phyloP scores from a whole-genome alignment of 2,329 filamentous ascomycete species.

The Fusarium penzigii region DNA sequence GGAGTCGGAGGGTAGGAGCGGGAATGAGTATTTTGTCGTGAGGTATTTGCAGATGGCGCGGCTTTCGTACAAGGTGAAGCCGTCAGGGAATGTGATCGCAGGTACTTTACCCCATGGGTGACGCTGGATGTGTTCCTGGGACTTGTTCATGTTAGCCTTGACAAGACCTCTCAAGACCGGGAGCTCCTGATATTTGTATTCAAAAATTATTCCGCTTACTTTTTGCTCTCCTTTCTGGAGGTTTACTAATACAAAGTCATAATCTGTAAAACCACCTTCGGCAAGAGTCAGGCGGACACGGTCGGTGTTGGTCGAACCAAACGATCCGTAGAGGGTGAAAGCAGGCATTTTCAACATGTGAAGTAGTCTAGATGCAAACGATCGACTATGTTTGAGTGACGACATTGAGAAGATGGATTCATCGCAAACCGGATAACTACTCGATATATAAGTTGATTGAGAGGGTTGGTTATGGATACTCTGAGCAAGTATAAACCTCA shows the following conservation, averaged over 20 bases:
- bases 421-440: constrained; percentile 1
- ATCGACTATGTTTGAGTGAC: constrained; percentile 27
- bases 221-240: constrained; percentile 44
- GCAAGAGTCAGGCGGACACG: constrained; percentile 45
- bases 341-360: constrained; percentile 40
- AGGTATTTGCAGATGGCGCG: constrained; percentile 50
- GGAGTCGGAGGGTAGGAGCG: constrained; percentile 40
- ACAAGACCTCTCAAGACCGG: neutral
- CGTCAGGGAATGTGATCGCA: constrained; percentile 38
- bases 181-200: neutral
- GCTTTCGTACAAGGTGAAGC: constrained; percentile 48
- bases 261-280: constrained; percentile 45
- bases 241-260: constrained; percentile 40
- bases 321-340: constrained; percentile 43
- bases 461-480: neutral
- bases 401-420: constrained; percentile 22
- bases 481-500: no score
- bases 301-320: constrained; percentile 44
- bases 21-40: constrained; percentile 45
- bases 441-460: constrained; percentile 9
- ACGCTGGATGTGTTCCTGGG: constrained; percentile 37
- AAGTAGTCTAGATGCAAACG: constrained; percentile 31
- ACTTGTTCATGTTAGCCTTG: constrained; percentile 33
- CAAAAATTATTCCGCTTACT: constrained; percentile 28
- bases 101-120: constrained; percentile 47